Conservation (phyloP, 164 flowering plant species). For the Vitis rupestris region DNA sequence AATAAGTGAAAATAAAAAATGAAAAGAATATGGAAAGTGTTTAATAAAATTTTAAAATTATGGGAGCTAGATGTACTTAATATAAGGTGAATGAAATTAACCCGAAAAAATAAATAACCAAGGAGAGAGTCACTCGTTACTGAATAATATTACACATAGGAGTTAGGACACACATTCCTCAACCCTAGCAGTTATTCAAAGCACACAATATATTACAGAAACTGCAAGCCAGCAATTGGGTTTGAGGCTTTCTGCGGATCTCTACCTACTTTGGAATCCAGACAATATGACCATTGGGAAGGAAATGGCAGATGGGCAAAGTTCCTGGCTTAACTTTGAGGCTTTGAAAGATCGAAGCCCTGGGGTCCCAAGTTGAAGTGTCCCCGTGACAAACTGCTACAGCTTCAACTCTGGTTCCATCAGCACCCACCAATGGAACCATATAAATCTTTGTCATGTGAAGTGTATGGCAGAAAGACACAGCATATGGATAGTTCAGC, state of each 20-base stretch:
- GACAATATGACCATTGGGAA: conserved; percentile 42
- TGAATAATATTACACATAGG: too few relatives aligned
- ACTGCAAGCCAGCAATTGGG: too few relatives aligned
- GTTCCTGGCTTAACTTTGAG: conserved; percentile 48
- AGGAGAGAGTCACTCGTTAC: too few relatives aligned
- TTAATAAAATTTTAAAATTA: too few relatives aligned
- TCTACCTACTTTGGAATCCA: conserved; percentile 29
- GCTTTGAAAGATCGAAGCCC: conserved; percentile 44
- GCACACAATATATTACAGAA: too few relatives aligned
- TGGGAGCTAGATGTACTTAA: too few relatives aligned
- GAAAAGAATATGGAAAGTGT: too few relatives aligned
- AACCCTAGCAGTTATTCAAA: too few relatives aligned
- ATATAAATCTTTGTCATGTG: conserved; percentile 27
- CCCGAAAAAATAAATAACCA: too few relatives aligned
- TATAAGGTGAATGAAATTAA: too few relatives aligned
- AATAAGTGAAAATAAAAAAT: too few relatives aligned
- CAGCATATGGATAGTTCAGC: conserved; percentile 39
- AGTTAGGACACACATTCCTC: too few relatives aligned
- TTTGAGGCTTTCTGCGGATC: neutral
- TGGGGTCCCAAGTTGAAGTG: conserved; percentile 51
- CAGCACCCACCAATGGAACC: conserved; percentile 35
- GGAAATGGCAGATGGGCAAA: conserved; percentile 52
- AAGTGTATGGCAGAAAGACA: conserved; percentile 41
- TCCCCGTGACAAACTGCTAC: conserved; percentile 44
- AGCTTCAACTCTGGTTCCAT: conserved; percentile 39